These are phyloP conservation scores for Mycena venus DNA, from an alignment of 768 basidiomycete genomes.

Conservation along the genomic window DNA sequence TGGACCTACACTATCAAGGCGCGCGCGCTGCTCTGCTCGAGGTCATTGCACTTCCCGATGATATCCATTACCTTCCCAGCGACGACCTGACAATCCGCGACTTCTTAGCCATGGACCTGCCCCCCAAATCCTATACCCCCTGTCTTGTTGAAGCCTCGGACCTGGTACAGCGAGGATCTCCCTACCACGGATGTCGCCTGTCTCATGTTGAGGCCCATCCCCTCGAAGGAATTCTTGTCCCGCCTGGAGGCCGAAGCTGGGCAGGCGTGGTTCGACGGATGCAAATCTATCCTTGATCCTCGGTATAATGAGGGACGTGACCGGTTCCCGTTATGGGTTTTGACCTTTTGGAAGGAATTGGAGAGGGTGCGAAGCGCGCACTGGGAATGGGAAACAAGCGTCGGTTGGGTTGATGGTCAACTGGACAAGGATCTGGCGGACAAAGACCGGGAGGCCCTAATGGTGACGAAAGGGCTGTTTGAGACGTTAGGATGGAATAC, in stretches of 20 bases:
- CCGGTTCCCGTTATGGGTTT: background rate
- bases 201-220: background rate
- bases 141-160: too few species aligned
- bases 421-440: background rate
- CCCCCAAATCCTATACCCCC: too few species aligned
- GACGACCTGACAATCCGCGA: too few species aligned
- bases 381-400: background rate
- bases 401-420: background rate
- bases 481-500: conserved; percentile 10
- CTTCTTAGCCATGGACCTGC: too few species aligned
- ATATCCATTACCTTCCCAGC: too few species aligned
- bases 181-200: too few species aligned
- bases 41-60: too few species aligned
- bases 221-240: background rate
- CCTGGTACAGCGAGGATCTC: too few species aligned
- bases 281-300: background rate
- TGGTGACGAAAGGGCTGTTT: background rate
- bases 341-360: background rate
- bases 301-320: background rate
- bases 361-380: background rate
- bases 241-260: background rate
- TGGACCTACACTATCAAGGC: background rate
- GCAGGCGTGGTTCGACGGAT: conserved; percentile 4
- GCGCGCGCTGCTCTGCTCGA: too few species aligned
- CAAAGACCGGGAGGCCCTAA: background rate